These are phyloP conservation scores for Luffa aegyptiaca DNA, from an alignment of 306 rosid species.

Conservation along the genomic window DNA sequence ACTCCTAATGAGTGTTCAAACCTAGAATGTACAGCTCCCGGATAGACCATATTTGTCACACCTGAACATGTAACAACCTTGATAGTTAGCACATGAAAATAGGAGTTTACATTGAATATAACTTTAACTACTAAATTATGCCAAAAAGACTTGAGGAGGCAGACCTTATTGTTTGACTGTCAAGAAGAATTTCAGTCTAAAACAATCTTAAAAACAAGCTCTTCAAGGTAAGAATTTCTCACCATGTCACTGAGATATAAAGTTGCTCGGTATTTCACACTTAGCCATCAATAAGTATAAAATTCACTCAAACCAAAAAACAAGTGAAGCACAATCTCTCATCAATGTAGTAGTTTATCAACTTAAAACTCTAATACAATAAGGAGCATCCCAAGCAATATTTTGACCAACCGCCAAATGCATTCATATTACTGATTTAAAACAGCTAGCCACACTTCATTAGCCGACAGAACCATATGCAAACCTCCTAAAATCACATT, in stretches of 20 bases:
- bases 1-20: constrained; percentile 97
- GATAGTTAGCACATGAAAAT: constrained; percentile 9
- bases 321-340: not conserved
- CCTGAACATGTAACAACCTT: constrained; percentile 41
- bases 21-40: constrained; percentile 89
- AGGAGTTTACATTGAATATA: constrained; percentile 1
- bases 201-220: not conserved
- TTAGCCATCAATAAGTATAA: not conserved
- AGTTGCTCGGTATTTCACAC: not conserved
- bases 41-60: constrained; percentile 65
- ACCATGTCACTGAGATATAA: not conserved
- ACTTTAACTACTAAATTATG: not conserved
- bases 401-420: not conserved
- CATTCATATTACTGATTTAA: not conserved
- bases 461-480: not conserved
- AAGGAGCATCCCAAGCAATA: not conserved
- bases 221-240: not conserved
- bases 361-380: not conserved
- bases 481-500: not conserved
- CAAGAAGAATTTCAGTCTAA: not conserved
- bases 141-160: not conserved
- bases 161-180: not conserved
- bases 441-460: not conserved
- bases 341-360: not conserved
- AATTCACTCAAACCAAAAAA: not conserved